Evolutionary conservation across 1,139 yeast species (phyloP).

Genomic region (Pneumocystis sp.): DNA sequence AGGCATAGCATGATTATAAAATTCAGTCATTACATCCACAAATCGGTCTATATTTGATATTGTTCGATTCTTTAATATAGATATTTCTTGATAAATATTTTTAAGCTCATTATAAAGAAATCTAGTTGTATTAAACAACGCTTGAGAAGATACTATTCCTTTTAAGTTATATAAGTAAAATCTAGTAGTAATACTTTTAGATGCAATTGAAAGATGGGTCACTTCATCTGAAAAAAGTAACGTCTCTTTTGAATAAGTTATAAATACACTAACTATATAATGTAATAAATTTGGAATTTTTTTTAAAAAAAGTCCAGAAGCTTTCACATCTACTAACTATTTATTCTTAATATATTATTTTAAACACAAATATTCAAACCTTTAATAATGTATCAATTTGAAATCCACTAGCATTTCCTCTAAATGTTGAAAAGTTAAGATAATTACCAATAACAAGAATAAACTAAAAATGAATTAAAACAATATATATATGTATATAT

Average conservation of each 20-base stretch:
- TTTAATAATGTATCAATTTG: background rate
- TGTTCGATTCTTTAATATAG: background rate
- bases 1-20: background rate
- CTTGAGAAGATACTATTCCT: background rate
- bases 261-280: background rate
- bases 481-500: no score
- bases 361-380: background rate
- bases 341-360: background rate
- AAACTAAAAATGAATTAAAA: background rate
- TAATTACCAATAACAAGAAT: background rate
- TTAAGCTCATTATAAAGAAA: background rate
- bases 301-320: background rate
- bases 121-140: background rate
- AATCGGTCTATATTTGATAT: background rate
- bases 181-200: background rate
- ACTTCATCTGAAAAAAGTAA: background rate
- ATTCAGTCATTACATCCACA: background rate
- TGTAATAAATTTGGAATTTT: background rate
- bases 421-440: background rate
- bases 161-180: background rate
- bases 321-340: background rate
- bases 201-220: background rate
- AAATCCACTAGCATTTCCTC: background rate
- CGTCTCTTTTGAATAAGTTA: background rate
- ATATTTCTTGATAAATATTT: background rate